Base-by-base conservation (phyloP, 768 basidiomycete genomes). In the Trametes elegans region DNA sequence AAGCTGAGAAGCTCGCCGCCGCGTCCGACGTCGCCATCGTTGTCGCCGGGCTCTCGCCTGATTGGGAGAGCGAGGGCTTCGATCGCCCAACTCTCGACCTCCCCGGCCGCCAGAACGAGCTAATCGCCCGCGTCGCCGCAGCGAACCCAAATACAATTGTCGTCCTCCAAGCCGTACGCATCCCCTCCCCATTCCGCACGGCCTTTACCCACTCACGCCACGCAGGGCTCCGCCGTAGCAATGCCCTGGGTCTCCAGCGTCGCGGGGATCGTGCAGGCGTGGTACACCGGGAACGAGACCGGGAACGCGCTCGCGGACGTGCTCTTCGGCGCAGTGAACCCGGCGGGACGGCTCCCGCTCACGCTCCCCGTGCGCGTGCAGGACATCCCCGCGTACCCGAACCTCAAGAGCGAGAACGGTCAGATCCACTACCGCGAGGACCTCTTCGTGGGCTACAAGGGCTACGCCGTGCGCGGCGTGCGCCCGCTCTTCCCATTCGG, bases 1-100 rank as follows among this genome's bases (percentile, higher is more conserved):
- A 77, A 13, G 86, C 87, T 0, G 82, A 81, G 8, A 64, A 70
- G 13, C 68, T 87, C 18, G 87, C 87, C 1, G 67, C 71, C 5
- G 62, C 73, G 4, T 76, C 73, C 16, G 85, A 87, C 66, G 76
- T 76, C 36, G 86, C 82, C 42, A 69, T 85, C 60, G 73, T 81
- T 60, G 73, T 86, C 55, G 80, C 71, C 10, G 87, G 87, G 5
- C 72, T 87, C 19, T 82, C 81, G 27, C 80, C 81, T 0, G 84
- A 90, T 68, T 88, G 84, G 83, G 87, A 90, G 70, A 82, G 81
- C 57, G 88, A 89, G 68, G 85, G 85, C 7, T 88, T 85, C 61
- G 88, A 90, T 61, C 73, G 88, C 31, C 80, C 80, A 11, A 76
- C 79, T 1, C 71, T 90, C 23, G 68, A 76, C 41, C 73, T 88